These are phyloP conservation scores for Elaeis oleifera DNA, from an alignment of 202 grass and related monocot genomes.

Conservation along the genomic window DNA sequence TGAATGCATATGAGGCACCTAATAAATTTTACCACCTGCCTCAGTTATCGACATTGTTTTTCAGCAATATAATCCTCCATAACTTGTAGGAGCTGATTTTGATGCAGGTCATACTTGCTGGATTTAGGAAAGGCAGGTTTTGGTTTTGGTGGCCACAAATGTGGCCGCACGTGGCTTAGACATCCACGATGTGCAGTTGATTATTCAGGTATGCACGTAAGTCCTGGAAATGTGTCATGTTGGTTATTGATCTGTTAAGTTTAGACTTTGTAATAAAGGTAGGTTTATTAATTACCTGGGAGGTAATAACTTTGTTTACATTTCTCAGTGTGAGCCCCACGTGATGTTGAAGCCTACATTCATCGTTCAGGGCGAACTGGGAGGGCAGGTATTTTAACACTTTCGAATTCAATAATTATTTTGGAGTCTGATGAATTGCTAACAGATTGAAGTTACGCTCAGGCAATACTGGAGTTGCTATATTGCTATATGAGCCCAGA, in stretches of 20 bases:
- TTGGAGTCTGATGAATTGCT: slow-evolving; percentile 5
- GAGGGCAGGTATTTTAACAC: slow-evolving; percentile 53
- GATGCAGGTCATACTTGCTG: slow-evolving; percentile 80
- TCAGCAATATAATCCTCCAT: too few species aligned
- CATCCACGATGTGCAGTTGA: slow-evolving; percentile 91
- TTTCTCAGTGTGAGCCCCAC: slow-evolving; percentile 79
- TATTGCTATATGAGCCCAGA: slow-evolving; percentile 86
- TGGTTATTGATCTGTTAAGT: slow-evolving; percentile 12
- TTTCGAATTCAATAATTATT: background rate
- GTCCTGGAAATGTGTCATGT: background rate
- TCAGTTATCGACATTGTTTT: too few species aligned
- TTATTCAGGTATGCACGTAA: slow-evolving; percentile 68
- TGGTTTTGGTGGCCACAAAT: slow-evolving; percentile 93
- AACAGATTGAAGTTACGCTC: slow-evolving; percentile 25
- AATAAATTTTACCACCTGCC: too few species aligned
- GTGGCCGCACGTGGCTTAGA: slow-evolving; percentile 89
- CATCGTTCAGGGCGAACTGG: slow-evolving; percentile 92
- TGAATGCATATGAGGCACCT: too few species aligned
- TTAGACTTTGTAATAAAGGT: background rate
- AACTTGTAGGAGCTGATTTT: slow-evolving; percentile 14
- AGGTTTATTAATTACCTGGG: too few species aligned
- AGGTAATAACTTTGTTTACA: background rate
- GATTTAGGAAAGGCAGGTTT: slow-evolving; percentile 83
- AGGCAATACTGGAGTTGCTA: slow-evolving; percentile 84
- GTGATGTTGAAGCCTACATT: slow-evolving; percentile 98